Percentiles rank a stretch among this genome's conserved stretches.
Evolutionary conservation across 176 grass and related monocot species (phyloP).

Genomic region (Dendrocalamus sinicus): DNA sequence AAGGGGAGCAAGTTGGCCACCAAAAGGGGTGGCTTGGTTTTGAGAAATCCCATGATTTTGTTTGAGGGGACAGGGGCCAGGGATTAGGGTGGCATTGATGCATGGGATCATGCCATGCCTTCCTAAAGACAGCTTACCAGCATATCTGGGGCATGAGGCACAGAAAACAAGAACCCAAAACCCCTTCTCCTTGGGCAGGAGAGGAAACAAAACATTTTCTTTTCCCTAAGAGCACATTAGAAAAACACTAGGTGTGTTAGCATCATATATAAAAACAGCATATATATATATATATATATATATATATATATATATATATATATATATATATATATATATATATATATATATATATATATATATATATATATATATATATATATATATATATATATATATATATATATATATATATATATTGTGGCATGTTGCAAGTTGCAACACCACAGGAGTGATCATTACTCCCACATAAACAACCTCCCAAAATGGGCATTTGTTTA

Average conservation of each 20-base stretch:
- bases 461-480: constrained; percentile 57
- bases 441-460: constrained; percentile 52
- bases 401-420: background rate
- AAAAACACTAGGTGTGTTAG: constrained; percentile 53
- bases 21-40: constrained; percentile 71
- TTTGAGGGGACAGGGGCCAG: constrained; percentile 92
- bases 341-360: no score
- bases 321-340: no score
- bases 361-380: no score
- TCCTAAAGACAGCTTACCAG: constrained; percentile 80
- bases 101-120: constrained; percentile 62
- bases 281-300: background rate
- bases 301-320: no score
- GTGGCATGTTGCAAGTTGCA: constrained; percentile 49
- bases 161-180: constrained; percentile 81
- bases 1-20: constrained; percentile 53
- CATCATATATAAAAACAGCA: constrained; percentile 26
- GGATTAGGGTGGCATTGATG: constrained; percentile 81
- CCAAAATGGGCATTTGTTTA: constrained; percentile 43
- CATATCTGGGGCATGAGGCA: constrained; percentile 73
- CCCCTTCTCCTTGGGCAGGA: constrained; percentile 56
- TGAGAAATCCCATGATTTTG: constrained; percentile 97
- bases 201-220: constrained; percentile 48
- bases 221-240: constrained; percentile 41
- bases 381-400: no score